A percentile compares a stretch with the other conserved stretches of the same genome.
Conservation (phyloP, 208 protist species). For the Trypanosoma melophagium region DNA sequence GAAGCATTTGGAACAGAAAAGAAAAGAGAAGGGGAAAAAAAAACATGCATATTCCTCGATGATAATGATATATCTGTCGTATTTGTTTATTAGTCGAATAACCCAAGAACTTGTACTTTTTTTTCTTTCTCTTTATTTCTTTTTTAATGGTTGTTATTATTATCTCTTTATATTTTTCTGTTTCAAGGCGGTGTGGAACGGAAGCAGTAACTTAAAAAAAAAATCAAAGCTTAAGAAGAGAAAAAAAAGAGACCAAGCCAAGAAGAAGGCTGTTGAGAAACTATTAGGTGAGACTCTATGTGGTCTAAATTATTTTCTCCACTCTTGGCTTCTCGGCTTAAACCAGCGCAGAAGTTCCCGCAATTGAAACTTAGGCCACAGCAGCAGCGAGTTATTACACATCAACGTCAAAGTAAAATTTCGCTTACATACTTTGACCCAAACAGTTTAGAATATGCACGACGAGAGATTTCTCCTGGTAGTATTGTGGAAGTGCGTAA, state of each 20-base stretch:
- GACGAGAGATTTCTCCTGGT: conserved; percentile 54
- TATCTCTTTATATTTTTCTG: too few relatives aligned
- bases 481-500: conserved; percentile 71
- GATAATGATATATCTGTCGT: too few relatives aligned
- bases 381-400: conserved; percentile 46
- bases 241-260: neutral
- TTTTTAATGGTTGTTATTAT: too few relatives aligned
- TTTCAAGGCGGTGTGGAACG: too few relatives aligned
- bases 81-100: too few relatives aligned
- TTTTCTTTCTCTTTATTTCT: too few relatives aligned
- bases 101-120: too few relatives aligned
- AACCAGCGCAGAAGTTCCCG: conserved; percentile 75
- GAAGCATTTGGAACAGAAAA: neutral
- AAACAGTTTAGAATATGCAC: conserved; percentile 50
- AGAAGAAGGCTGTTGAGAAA: neutral
- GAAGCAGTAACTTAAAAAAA: too few relatives aligned
- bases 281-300: conserved; percentile 37
- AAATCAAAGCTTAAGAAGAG: neutral
- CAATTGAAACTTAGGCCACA: conserved; percentile 55
- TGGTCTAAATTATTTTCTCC: conserved; percentile 66
- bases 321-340: conserved; percentile 48
- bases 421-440: conserved; percentile 56
- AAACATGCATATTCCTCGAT: too few relatives aligned
- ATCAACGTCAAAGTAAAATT: conserved; percentile 47
- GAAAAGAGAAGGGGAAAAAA: neutral